These are phyloP conservation scores for Diaporthe longicolla DNA, from an alignment of 2,329 filamentous ascomycete species.

Conservation along the genomic window DNA sequence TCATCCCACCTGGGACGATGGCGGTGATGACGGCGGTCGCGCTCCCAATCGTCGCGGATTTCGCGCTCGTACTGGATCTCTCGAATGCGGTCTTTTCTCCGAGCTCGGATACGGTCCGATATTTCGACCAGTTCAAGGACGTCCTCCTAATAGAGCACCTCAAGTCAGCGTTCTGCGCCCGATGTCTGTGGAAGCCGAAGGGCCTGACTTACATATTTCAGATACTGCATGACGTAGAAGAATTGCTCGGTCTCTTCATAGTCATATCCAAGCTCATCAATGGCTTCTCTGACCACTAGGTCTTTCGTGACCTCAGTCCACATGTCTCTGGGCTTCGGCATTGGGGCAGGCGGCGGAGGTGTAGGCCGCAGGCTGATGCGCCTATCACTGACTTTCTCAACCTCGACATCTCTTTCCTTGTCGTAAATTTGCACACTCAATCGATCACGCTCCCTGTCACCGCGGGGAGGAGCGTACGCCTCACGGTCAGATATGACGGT, in stretches of 20 bases:
- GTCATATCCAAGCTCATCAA: slow-evolving; percentile 86
- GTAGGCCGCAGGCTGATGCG: slow-evolving; percentile 57
- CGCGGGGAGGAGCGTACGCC: slow-evolving; percentile 49
- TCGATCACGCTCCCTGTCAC: slow-evolving; percentile 54
- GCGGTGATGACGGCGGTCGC: slow-evolving; percentile 50
- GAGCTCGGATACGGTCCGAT: slow-evolving; percentile 84
- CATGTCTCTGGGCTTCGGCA: slow-evolving; percentile 72
- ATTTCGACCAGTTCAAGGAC: slow-evolving; percentile 86
- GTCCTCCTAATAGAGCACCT: slow-evolving; percentile 75
- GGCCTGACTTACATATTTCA: slow-evolving; percentile 80
- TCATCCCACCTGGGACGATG: slow-evolving; percentile 53
- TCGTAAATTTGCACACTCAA: slow-evolving; percentile 64
- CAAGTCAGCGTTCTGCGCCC: slow-evolving; percentile 52
- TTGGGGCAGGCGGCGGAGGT: slow-evolving; percentile 50
- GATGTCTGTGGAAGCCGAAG: not conserved
- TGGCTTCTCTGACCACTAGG: slow-evolving; percentile 86
- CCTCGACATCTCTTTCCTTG: slow-evolving; percentile 61
- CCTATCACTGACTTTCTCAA: slow-evolving; percentile 70
- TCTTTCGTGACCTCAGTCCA: slow-evolving; percentile 99
- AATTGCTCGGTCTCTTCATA: slow-evolving; percentile 92
- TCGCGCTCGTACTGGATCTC: slow-evolving; percentile 73
- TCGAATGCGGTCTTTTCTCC: slow-evolving; percentile 65
- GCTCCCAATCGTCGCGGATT: slow-evolving; percentile 66
- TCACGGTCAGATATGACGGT: slow-evolving; percentile 46
- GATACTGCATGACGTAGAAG: slow-evolving; percentile 93